Evolutionary conservation across 129 eudicot species (phyloP), one percentile per base, ranked within the genome.

Genomic region (Solidago caesia): DNA sequence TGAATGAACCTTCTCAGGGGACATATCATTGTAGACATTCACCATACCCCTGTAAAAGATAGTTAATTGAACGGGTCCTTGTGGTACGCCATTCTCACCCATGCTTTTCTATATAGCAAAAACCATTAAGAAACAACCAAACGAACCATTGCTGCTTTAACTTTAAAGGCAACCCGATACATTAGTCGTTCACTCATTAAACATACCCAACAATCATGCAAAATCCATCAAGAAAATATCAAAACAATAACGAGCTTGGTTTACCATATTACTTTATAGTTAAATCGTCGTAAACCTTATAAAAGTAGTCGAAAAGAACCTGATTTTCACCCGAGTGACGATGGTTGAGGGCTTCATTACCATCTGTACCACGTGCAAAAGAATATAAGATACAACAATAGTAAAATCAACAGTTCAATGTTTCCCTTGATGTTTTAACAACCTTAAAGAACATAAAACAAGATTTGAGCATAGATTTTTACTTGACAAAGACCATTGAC

Each of bases 21-120:
- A 80, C 84, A 91, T 84, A 67, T 79, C 84, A 14, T 88, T 82
- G 56, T 79, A 91, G 63, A 91, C 96, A 62, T 78, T 86, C 78
- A 91, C 96, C 25, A 64, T 84, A 26, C 97, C 97, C 47, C 64
- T 83, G 70, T 91, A 91, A 81, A 91, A 91, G 63, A 91, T 91
- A 82, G 97, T 91, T 82, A 91, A 58, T 33, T 86, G 95, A 84
- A 84, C 87, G 27, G 88, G 83, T 10, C 41, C 67, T 27, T 8
- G 51, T 4, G 29, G 49, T 16, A 15, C 61, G 13, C 26, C 21
- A 33, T 60, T 48, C 49, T 6, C 74, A 3, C 46, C 33, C 5
- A 64, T 46, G 43, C 39, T 46, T 59, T 70, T 48, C 75, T 77
- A 41, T 42, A 51, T 15, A 64, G 27, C 15, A n/a, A 70, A 49